Conservation (phyloP, 305 asterid species). For the Coffea humblotiana region DNA sequence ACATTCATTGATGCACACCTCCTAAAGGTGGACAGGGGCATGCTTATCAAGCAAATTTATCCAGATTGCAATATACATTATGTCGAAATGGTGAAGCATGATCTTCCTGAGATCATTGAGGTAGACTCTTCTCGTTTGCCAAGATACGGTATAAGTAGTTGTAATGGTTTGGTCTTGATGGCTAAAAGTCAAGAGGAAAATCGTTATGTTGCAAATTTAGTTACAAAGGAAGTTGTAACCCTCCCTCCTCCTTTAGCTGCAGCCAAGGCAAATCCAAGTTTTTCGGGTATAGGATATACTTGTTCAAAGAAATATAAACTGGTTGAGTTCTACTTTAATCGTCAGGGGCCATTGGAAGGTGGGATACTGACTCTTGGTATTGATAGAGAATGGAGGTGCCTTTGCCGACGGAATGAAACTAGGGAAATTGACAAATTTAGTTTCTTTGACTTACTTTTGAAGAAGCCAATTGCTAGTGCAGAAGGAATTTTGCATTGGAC, state of each 20-base stretch:
- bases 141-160: too few species aligned
- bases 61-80: not conserved
- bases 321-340: too few species aligned
- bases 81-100: not conserved
- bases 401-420: too few species aligned
- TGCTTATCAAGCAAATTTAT: not conserved
- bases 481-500: too few species aligned
- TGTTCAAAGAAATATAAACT: not conserved
- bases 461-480: too few species aligned
- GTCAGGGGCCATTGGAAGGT: too few species aligned
- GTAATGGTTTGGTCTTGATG: not conserved
- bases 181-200: too few species aligned
- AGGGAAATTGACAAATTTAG: too few species aligned
- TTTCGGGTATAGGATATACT: too few species aligned
- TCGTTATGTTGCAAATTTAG: not conserved
- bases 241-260: not conserved
- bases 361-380: too few species aligned
- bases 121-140: not conserved
- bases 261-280: not conserved
- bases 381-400: too few species aligned
- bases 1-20: not conserved
- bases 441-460: too few species aligned
- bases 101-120: not conserved
- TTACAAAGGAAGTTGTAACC: not conserved
- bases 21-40: not conserved